These are phyloP conservation scores for Kuraishia ogatae DNA, from an alignment of 805 yeast genomes.

Conservation along the genomic window DNA sequence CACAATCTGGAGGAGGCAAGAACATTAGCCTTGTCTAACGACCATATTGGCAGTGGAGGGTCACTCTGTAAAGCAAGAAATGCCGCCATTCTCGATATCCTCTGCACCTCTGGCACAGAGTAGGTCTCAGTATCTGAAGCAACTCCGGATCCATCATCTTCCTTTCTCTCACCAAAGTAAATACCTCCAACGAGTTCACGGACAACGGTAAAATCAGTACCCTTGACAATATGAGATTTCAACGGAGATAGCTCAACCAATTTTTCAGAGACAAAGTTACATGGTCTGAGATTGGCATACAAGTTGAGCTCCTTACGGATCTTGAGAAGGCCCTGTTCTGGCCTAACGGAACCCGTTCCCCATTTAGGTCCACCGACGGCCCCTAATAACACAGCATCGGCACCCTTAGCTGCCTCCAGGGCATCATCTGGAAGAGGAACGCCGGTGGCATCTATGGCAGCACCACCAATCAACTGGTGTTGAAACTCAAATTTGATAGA, in stretches of 20 bases:
- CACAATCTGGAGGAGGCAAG: conserved; percentile 93
- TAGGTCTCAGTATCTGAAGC: conserved; percentile 95
- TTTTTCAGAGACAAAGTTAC: conserved; percentile 83
- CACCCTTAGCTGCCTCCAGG: conserved; percentile 69
- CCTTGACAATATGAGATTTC: conserved; percentile 74
- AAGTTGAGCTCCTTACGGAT: conserved; percentile 90
- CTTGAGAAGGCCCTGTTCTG: conserved; percentile 92
- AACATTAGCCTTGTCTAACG: conserved; percentile 95
- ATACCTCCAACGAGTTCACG: conserved; percentile 98
- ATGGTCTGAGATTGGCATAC: conserved; percentile 95
- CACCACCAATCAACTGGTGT: conserved; percentile 92
- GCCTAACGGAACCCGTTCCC: conserved; percentile 96
- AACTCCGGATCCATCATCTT: conserved; percentile 77
- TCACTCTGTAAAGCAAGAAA: conserved; percentile 86
- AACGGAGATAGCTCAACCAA: conserved; percentile 83
- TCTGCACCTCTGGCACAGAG: conserved; percentile 83
- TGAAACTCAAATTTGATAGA: conserved; percentile 63
- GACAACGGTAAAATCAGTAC: conserved; percentile 88
- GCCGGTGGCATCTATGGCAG: conserved; percentile 96
- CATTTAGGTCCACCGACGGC: conserved; percentile 99
- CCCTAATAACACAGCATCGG: conserved; percentile 94
- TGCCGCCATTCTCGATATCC: conserved; percentile 98
- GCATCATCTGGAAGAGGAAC: conserved; percentile 83
- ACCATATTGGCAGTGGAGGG: conserved; percentile 95
- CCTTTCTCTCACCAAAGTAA: conserved; percentile 92